Evolutionary conservation across 1,284 basidiomycete species (phyloP).

Genomic region (Puccinia novopanici): DNA sequence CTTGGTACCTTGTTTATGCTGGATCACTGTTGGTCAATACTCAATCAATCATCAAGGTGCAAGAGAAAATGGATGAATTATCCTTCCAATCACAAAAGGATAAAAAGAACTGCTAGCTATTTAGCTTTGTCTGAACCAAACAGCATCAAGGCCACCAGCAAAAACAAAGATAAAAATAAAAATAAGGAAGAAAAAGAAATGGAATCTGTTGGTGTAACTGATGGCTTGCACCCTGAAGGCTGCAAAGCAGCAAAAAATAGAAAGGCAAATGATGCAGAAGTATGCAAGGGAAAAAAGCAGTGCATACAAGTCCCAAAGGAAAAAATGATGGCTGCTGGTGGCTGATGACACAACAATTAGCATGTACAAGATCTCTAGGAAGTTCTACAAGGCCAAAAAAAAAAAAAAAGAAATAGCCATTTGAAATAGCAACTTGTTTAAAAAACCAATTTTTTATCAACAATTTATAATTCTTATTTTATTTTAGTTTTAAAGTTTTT

Average conservation of each 20-base stretch:
- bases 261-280: background rate
- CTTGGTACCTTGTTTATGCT: background rate
- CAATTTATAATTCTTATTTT: no score
- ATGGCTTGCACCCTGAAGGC: background rate
- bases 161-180: no score
- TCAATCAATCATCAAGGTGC: slow-evolving; percentile 3
- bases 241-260: background rate
- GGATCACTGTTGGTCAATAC: background rate
- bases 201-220: background rate
- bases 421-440: no score
- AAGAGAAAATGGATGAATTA: slow-evolving; percentile 8
- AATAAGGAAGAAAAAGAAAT: no score
- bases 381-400: no score
- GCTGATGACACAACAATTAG: background rate
- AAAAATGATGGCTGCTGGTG: background rate
- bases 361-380: background rate
- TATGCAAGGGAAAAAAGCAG: background rate
- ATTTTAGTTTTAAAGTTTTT: no score
- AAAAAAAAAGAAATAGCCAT: no score
- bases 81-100: background rate
- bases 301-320: background rate
- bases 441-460: no score
- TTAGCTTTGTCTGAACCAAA: background rate
- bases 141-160: background rate
- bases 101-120: background rate